These are phyloP conservation scores for Henningerozyma blattae DNA, from an alignment of 805 yeast genomes.

Conservation along the genomic window DNA sequence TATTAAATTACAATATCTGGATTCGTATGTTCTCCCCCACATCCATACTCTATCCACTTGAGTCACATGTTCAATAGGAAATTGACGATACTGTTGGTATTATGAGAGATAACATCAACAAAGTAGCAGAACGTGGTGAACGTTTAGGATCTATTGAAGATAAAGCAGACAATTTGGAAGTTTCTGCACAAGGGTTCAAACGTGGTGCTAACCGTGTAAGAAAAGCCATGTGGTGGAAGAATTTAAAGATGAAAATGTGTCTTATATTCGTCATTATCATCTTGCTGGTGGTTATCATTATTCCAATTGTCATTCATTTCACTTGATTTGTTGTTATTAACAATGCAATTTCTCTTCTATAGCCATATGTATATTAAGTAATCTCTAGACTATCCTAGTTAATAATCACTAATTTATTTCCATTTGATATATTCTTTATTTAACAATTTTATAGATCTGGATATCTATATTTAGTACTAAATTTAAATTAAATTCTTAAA, in stretches of 20 bases:
- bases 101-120: constrained; percentile 93
- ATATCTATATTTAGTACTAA: too few relatives aligned
- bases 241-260: constrained; percentile 90
- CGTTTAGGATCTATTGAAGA: constrained; percentile 82
- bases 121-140: constrained; percentile 87
- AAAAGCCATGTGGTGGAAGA: constrained; percentile 98
- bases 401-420: background rate
- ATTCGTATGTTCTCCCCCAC: too few relatives aligned
- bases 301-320: constrained; percentile 86
- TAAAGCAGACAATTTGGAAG: constrained; percentile 83
- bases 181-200: constrained; percentile 85
- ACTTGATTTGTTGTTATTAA: too few relatives aligned
- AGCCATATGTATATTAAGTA: too few relatives aligned
- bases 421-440: background rate
- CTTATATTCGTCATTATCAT: constrained; percentile 68
- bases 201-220: constrained; percentile 94
- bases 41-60: background rate
- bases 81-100: constrained; percentile 96
- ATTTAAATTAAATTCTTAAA: too few relatives aligned
- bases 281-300: constrained; percentile 71
- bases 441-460: background rate
- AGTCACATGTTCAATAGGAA: constrained; percentile 33
- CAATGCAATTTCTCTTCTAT: too few relatives aligned
- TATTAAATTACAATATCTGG: too few relatives aligned
- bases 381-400: too few relatives aligned